Evolutionary conservation across 371 early-diverging fungal genomes (phyloP).

Genomic region (Actinomortierella ambigua): DNA sequence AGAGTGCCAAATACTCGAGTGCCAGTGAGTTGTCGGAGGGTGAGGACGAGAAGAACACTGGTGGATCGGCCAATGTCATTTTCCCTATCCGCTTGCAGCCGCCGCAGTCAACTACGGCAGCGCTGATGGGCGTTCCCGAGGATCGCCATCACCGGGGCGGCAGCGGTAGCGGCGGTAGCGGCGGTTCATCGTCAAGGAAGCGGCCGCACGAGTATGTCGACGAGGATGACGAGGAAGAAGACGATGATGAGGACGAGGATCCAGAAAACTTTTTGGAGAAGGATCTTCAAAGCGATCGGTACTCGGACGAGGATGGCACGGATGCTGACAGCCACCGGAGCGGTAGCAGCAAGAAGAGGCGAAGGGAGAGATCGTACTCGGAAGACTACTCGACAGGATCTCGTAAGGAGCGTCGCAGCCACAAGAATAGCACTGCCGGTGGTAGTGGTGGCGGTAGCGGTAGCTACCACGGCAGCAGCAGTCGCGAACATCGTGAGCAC

Average conservation of each 20-base stretch:
- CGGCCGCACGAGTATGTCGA: slow-evolving; percentile 13
- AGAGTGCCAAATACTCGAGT: slow-evolving; percentile 30
- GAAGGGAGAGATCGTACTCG: slow-evolving; percentile 25
- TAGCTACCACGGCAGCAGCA: slow-evolving; percentile 6
- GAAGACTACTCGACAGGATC: slow-evolving; percentile 28
- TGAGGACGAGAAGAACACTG: slow-evolving; percentile 19
- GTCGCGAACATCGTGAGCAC: slow-evolving; percentile 4
- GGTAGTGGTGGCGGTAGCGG: background rate
- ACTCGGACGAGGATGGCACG: slow-evolving; percentile 9
- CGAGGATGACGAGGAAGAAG: background rate
- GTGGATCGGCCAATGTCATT: background rate
- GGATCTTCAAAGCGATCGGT: slow-evolving; percentile 2
- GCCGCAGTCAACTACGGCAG: slow-evolving; percentile 9
- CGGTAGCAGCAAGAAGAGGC: slow-evolving; percentile 24
- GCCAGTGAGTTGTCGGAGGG: slow-evolving; percentile 37
- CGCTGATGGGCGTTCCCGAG: too few relatives aligned
- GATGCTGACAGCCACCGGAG: slow-evolving; percentile 3
- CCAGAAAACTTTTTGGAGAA: background rate
- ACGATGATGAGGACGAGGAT: slow-evolving; percentile 2
- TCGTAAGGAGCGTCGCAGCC: slow-evolving; percentile 17
- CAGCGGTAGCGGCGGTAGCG: too few relatives aligned
- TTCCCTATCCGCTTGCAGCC: slow-evolving; percentile 38
- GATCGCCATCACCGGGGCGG: too few relatives aligned
- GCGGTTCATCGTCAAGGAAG: slow-evolving; percentile 7
- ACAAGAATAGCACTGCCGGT: background rate